phyloP scores from a whole-genome alignment of 495 filamentous ascomycete species.

The Daldinia caldariorum region DNA sequence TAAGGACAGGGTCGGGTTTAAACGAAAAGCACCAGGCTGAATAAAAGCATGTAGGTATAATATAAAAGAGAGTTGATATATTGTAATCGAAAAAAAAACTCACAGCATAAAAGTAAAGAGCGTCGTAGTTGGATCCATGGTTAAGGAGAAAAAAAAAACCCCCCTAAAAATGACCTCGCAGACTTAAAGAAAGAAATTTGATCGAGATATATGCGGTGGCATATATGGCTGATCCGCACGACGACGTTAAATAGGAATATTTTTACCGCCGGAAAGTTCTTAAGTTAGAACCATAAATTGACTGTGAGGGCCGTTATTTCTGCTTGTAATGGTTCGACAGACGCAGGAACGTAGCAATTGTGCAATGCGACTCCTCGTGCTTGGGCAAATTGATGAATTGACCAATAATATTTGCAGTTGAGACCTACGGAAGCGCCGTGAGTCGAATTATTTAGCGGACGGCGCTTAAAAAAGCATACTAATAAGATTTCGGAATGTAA shows the following conservation, averaged over 20 bases:
- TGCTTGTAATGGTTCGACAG: slow-evolving; percentile 32
- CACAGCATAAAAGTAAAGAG: slow-evolving; percentile 80
- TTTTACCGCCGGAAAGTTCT: slow-evolving; percentile 33
- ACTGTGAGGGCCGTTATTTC: slow-evolving; percentile 23
- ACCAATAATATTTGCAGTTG: slow-evolving; percentile 19
- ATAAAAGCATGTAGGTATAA: slow-evolving; percentile 1
- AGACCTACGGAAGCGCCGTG: slow-evolving; percentile 35
- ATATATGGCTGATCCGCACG: slow-evolving; percentile 8
- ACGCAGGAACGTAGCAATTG: slow-evolving; percentile 37
- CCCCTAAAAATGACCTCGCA: slow-evolving; percentile 1
- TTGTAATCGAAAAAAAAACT: slow-evolving; percentile 57
- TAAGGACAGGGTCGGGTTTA: slow-evolving; percentile 21
- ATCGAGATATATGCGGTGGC: neutral
- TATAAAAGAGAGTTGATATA: slow-evolving; percentile 31
- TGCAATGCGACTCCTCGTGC: slow-evolving; percentile 36
- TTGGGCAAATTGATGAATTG: slow-evolving; percentile 21
- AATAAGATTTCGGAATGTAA: slow-evolving; percentile 9
- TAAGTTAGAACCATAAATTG: slow-evolving; percentile 33
- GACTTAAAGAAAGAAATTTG: slow-evolving; percentile 5
- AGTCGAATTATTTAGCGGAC: slow-evolving; percentile 20
- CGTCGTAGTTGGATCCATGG: slow-evolving; percentile 75
- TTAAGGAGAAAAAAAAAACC: slow-evolving; percentile 16
- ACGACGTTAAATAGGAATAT: slow-evolving; percentile 11
- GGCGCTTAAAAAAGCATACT: slow-evolving; percentile 26
- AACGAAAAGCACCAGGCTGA: slow-evolving; percentile 40